Conservation (phyloP, 345 rosid species). For the Dipteronia sinensis region DNA sequence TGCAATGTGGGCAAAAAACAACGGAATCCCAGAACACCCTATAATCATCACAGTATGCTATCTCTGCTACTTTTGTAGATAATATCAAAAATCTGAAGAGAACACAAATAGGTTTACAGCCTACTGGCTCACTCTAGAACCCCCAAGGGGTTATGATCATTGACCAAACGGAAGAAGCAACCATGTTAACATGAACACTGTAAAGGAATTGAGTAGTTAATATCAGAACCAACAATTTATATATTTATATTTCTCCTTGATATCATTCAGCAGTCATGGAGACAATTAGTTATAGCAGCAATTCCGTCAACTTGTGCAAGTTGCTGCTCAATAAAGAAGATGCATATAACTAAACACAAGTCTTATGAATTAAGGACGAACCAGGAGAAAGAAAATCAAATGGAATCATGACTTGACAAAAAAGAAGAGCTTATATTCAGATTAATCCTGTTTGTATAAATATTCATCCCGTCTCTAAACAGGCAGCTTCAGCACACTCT, state of each 20-base stretch:
- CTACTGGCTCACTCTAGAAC: not conserved
- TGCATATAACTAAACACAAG: not conserved
- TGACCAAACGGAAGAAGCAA: not conserved
- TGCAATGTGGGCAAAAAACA: too few relatives aligned
- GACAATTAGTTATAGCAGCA: slow-evolving; percentile 6
- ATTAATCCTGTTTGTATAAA: not conserved
- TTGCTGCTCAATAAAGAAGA: not conserved
- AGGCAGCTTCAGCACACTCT: slow-evolving; percentile 21
- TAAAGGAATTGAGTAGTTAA: not conserved
- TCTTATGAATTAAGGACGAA: not conserved
- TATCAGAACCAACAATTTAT: not conserved
- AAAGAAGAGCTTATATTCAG: slow-evolving; percentile 10
- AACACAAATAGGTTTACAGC: not conserved
- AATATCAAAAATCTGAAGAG: too few relatives aligned
- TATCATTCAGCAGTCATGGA: not conserved
- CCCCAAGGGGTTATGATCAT: not conserved
- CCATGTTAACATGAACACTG: not conserved
- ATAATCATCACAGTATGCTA: not conserved
- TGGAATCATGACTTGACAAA: not conserved
- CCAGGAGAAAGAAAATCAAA: slow-evolving; percentile 1
- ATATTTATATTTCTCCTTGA: not conserved
- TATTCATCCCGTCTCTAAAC: not conserved
- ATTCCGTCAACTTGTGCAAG: not conserved
- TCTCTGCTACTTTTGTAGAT: not conserved
- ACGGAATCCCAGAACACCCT: not conserved